Evolutionary conservation across 768 basidiomycete genomes (phyloP).

Genomic region (Rhodotorula babjevae): DNA sequence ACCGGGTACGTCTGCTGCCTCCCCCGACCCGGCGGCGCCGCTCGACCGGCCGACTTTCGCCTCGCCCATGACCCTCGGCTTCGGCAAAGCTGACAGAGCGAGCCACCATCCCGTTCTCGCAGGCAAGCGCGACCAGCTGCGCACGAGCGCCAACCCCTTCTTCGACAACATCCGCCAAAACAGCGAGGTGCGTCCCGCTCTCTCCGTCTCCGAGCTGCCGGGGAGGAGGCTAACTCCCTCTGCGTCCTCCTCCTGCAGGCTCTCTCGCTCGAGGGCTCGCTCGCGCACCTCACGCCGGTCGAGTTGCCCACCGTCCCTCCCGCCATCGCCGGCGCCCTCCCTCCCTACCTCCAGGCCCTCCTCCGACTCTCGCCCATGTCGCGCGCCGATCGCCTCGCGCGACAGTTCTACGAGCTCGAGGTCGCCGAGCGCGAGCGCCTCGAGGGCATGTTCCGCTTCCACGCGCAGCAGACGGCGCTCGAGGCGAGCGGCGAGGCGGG

Average conservation of each 20-base stretch:
- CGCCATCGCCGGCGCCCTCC: conserved; percentile 21
- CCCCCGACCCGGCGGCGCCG: not conserved
- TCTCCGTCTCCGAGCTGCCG: not conserved
- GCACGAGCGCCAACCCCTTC: conserved; percentile 66
- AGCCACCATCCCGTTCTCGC: too few species aligned
- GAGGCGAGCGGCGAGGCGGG: conserved; percentile 1
- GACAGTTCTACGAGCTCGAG: conserved; percentile 91
- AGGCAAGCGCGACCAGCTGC: conserved; percentile 4
- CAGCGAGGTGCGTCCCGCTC: conserved; percentile 37
- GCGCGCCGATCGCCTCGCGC: conserved; percentile 69
- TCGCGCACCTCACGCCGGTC: conserved; percentile 38
- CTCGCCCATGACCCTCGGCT: not conserved
- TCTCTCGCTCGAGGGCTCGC: conserved; percentile 38
- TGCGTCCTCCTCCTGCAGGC: too few species aligned
- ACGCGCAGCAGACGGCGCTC: conserved; percentile 58
- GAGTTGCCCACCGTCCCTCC: conserved; percentile 29
- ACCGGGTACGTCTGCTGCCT: not conserved
- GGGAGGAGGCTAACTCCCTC: too few species aligned
- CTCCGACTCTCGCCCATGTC: conserved; percentile 25
- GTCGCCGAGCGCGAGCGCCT: conserved; percentile 81
- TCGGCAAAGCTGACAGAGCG: not conserved
- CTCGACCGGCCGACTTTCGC: not conserved
- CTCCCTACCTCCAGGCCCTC: conserved; percentile 35
- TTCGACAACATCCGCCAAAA: conserved; percentile 74
- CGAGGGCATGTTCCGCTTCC: conserved; percentile 87